A percentile compares a stretch with the other conserved stretches of the same genome.
These are phyloP conservation scores for Arthrobotrys conoides DNA, from an alignment of 2,329 filamentous ascomycete species.

Conservation along the genomic window DNA sequence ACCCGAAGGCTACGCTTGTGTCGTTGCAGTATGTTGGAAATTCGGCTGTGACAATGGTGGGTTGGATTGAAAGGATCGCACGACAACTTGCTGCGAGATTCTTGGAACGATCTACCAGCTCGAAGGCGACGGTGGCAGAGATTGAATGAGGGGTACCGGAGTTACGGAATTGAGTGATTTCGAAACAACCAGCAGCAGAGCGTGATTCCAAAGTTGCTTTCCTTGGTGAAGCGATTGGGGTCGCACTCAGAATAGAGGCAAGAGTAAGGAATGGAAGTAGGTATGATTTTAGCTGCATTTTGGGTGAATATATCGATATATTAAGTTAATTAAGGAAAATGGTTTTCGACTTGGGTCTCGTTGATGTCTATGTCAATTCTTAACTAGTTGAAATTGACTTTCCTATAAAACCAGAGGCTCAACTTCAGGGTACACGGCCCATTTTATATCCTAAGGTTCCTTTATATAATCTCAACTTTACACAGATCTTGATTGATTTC, in stretches of 20 bases:
- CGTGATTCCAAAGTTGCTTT: slow-evolving; percentile 30
- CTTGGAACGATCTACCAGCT: slow-evolving; percentile 19
- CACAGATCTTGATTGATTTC: slow-evolving; percentile 14
- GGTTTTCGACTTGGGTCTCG: background rate
- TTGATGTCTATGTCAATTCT: background rate
- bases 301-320: background rate
- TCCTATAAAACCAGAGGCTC: background rate
- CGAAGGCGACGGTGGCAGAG: slow-evolving; percentile 40
- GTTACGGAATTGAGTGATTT: slow-evolving; percentile 42
- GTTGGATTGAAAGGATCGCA: slow-evolving; percentile 43
- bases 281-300: slow-evolving; percentile 36
- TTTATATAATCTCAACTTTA: background rate
- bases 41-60: slow-evolving; percentile 30
- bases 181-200: slow-evolving; percentile 44
- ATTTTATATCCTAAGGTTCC: slow-evolving; percentile 35
- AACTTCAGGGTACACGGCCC: background rate
- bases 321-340: too few relatives aligned
- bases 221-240: slow-evolving; percentile 17
- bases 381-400: background rate
- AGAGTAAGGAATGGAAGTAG: slow-evolving; percentile 40
- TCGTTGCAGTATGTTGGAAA: slow-evolving; percentile 55
- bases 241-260: slow-evolving; percentile 34
- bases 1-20: slow-evolving; percentile 34
- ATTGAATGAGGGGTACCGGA: slow-evolving; percentile 49
- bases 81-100: slow-evolving; percentile 34